Conservation (phyloP, 2,329 filamentous ascomycete species). For the Aspergillus tamarii region DNA sequence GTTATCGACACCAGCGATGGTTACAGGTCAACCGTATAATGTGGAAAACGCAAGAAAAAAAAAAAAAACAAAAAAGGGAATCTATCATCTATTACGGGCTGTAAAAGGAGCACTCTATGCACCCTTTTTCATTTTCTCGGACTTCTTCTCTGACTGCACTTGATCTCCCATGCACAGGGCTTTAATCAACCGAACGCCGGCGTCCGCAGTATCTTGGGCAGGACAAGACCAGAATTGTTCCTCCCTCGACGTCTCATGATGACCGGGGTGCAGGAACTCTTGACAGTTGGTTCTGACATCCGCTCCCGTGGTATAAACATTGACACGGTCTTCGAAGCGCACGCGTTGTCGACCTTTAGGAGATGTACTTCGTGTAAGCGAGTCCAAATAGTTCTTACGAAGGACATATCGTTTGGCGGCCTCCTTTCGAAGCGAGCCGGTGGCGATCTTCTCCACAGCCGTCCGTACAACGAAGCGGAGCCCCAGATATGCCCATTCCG, state of each 20-base stretch:
- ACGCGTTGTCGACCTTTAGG: constrained; percentile 29
- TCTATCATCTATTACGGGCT: background rate
- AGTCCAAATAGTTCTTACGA: constrained; percentile 70
- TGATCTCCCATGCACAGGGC: constrained; percentile 33
- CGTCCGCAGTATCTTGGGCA: constrained; percentile 53
- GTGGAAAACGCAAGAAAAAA: background rate
- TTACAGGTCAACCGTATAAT: background rate
- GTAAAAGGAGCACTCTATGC: constrained; percentile 34
- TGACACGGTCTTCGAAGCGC: constrained; percentile 38
- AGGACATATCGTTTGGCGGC: constrained; percentile 76
- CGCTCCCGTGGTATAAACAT: constrained; percentile 31
- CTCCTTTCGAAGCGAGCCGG: constrained; percentile 80
- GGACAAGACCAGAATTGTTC: constrained; percentile 58
- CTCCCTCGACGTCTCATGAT: constrained; percentile 43
- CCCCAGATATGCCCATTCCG: constrained; percentile 82
- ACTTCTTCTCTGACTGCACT: background rate
- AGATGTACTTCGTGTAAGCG: constrained; percentile 11
- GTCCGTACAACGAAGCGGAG: constrained; percentile 71
- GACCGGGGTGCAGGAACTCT: constrained; percentile 27
- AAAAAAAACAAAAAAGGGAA: background rate
- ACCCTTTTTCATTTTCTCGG: constrained; percentile 22
- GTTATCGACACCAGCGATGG: background rate
- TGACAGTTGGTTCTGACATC: constrained; percentile 32
- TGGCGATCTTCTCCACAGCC: constrained; percentile 76
- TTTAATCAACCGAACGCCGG: constrained; percentile 57